Percentiles rank a stretch among this genome's conserved stretches.
phyloP scores from a whole-genome alignment of 2,329 filamentous ascomycete species.

The Xylaria sp. region DNA sequence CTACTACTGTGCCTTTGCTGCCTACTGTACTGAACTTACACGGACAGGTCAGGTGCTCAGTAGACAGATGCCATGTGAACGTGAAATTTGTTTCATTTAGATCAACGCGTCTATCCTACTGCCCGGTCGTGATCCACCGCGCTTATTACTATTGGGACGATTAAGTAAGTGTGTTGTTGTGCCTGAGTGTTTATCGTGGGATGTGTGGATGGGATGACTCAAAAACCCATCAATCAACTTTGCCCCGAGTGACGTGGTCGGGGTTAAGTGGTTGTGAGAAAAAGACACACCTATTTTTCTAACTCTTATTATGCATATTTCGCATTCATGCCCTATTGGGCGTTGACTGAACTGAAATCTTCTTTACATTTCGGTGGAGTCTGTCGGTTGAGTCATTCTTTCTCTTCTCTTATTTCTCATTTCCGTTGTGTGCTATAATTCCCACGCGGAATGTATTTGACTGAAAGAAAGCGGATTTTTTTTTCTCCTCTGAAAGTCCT shows the following conservation, averaged over 20 bases:
- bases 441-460: background rate
- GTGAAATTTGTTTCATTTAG: conserved; percentile 16
- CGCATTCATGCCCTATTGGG: conserved; percentile 1
- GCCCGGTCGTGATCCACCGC: conserved; percentile 16
- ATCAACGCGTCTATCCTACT: background rate
- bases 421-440: too few species aligned
- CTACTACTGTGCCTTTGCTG: conserved; percentile 9
- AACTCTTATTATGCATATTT: background rate
- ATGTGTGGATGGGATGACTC: conserved; percentile 21
- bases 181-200: conserved; percentile 3
- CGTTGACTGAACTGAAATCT: background rate
- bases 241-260: conserved; percentile 30
- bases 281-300: background rate
- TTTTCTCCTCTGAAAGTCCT: background rate
- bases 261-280: conserved; percentile 14
- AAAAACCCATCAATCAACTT: conserved; percentile 18
- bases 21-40: background rate
- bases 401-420: background rate
- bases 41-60: background rate
- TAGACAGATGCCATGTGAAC: background rate
- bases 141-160: conserved; percentile 24
- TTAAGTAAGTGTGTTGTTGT: background rate
- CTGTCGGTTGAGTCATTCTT: conserved; percentile 2
- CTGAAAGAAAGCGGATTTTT: too few species aligned
- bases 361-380: conserved; percentile 4